Evolutionary conservation across 1,139 yeast species (phyloP), one percentile per base, ranked within the genome.

Genomic region (Groenewaldozyma auringiensis): DNA sequence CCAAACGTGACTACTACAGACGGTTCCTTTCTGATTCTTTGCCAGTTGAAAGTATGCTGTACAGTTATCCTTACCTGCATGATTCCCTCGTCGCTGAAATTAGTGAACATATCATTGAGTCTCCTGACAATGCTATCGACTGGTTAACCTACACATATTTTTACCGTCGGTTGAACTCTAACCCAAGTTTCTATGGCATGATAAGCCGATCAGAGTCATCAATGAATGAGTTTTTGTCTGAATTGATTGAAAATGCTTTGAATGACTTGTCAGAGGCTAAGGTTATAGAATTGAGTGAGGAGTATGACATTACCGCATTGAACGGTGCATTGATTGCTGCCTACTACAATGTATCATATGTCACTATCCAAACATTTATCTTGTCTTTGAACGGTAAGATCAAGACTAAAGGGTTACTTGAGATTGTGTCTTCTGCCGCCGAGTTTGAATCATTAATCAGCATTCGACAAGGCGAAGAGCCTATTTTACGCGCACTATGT

Each of bases 141-240:
- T 86, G 95, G 94, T 60, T 94, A 37, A 84, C 96, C 0, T 85
- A 77, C 63, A 76, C 95, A 0, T 84, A 80, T 55, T 85, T 88
- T 58, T 94, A 86, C 65, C 71, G 94, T 51, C 69, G 97, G 44
- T 62, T 92, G 21, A 82, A 79, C 47, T 72, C 78, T 39, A 94
- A 94, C 60, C 97, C 98, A 1, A 80, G 94, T 50, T 94, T 77
- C 61, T 94, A 94, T 59, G 96, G 89, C 18, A 75, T 86, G 21
- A 70, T 70, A 36, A 85, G 81, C 50, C 70, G 75, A 1, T 69
- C 85, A 0, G 79, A 78, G 43, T 66, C 76, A 37, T 95, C 94
- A 0, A 63, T 92, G 13, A 85, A 94, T 0, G 88, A 82, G 47
- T 87, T 73, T 61, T 67, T 92, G 43, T 88, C 97, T 0, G 96